These are phyloP conservation scores for Blastomyces parvus DNA, from an alignment of 2,329 filamentous ascomycete species.

Conservation along the genomic window DNA sequence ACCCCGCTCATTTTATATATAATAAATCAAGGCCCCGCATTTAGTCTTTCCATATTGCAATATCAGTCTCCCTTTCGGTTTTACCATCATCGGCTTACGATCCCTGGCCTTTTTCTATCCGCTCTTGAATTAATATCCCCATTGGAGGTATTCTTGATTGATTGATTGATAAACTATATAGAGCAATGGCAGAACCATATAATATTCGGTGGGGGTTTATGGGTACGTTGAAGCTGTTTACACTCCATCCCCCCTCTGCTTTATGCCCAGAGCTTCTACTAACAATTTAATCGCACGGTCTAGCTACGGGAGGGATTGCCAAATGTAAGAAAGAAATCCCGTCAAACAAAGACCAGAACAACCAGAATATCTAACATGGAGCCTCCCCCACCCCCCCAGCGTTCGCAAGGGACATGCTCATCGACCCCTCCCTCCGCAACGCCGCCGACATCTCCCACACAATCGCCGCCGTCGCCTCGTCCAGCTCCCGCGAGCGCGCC, in stretches of 20 bases:
- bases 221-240: constrained; percentile 23
- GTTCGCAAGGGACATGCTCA: constrained; percentile 69
- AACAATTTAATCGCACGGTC: background rate
- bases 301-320: constrained; percentile 39
- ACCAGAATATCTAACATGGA: constrained; percentile 4
- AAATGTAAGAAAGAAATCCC: constrained; percentile 22
- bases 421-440: constrained; percentile 59
- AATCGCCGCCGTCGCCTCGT: constrained; percentile 71
- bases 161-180: constrained; percentile 10
- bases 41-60: background rate
- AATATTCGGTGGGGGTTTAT: constrained; percentile 38
- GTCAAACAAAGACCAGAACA: background rate
- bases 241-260: background rate
- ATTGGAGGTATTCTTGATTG: background rate
- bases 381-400: constrained; percentile 27
- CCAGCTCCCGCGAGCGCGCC: constrained; percentile 59
- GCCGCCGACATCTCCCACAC: constrained; percentile 66
- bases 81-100: background rate
- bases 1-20: background rate
- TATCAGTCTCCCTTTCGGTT: background rate
- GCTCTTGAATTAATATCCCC: background rate
- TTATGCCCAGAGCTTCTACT: background rate
- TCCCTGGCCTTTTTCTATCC: background rate
- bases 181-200: constrained; percentile 24
- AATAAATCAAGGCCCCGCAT: background rate